Evolutionary conservation across 768 basidiomycete species (phyloP).

Genomic region (Clitopilus hobsonii): DNA sequence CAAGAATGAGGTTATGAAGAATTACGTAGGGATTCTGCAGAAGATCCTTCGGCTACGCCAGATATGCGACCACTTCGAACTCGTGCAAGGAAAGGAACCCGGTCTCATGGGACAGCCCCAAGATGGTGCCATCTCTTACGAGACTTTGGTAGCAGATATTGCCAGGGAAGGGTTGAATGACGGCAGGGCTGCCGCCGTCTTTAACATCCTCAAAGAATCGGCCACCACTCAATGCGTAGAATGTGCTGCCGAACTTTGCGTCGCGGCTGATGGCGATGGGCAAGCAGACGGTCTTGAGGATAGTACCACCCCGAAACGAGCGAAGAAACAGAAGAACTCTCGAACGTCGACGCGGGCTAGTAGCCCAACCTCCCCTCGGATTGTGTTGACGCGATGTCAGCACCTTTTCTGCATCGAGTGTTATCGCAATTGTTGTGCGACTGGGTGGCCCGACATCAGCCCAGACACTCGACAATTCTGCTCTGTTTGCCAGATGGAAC

Average conservation of each 20-base stretch:
- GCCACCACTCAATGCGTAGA: conserved; percentile 87
- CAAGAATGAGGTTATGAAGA: conserved; percentile 95
- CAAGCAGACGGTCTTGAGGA: conserved; percentile 50
- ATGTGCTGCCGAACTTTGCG: conserved; percentile 74
- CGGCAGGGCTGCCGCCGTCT: conserved; percentile 74
- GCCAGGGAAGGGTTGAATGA: conserved; percentile 73
- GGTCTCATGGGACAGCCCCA: conserved; percentile 37
- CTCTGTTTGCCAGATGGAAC: conserved; percentile 68
- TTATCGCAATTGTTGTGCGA: conserved; percentile 74
- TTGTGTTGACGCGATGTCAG: conserved; percentile 86
- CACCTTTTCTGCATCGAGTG: conserved; percentile 90
- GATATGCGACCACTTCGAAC: conserved; percentile 94
- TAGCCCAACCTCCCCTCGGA: conserved; percentile 60
- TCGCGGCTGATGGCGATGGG: conserved; percentile 35
- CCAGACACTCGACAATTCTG: conserved; percentile 60
- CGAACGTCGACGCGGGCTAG: conserved; percentile 71
- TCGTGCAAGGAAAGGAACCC: conserved; percentile 68
- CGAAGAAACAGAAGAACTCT: conserved; percentile 54
- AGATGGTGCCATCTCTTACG: conserved; percentile 59
- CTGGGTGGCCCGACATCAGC: conserved; percentile 74
- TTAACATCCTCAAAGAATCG: conserved; percentile 80
- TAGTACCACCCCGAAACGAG: conserved; percentile 40
- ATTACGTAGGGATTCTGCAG: conserved; percentile 95
- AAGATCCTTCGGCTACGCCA: conserved; percentile 94
- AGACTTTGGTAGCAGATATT: conserved; percentile 76